Evolutionary conservation across 192 early-diverging fungal genomes (phyloP).

Genomic region (Neocallimastix lanati): DNA sequence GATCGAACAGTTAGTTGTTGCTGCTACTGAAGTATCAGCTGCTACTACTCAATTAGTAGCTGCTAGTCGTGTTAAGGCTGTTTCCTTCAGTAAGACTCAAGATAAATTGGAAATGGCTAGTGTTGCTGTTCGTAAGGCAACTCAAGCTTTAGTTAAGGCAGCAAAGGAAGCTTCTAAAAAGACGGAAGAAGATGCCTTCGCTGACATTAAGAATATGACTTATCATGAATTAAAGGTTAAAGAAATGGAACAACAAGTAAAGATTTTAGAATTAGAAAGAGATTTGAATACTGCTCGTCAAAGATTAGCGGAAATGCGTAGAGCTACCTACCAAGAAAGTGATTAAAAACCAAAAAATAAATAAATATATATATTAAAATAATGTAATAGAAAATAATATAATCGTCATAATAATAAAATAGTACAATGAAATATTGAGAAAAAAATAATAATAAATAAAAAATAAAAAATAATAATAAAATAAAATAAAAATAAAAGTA

Average conservation of each 20-base stretch:
- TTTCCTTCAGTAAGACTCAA: conserved; percentile 81
- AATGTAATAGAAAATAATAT: too few relatives aligned
- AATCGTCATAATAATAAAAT: too few relatives aligned
- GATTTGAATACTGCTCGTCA: conserved; percentile 69
- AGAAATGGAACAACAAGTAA: conserved; percentile 97
- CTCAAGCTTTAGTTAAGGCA: conserved; percentile 74
- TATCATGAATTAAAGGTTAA: conserved; percentile 84
- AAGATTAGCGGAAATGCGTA: conserved; percentile 77
- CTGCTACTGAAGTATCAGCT: conserved; percentile 86
- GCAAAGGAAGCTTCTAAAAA: conserved; percentile 65
- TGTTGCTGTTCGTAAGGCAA: conserved; percentile 80
- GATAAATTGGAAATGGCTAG: conserved; percentile 84
- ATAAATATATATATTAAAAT: too few relatives aligned
- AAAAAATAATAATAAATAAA: too few relatives aligned
- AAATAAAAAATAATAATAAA: too few relatives aligned
- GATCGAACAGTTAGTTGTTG: conserved; percentile 92
- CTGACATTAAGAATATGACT: conserved; percentile 47
- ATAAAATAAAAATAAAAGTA: too few relatives aligned
- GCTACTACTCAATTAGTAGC: conserved; percentile 93
- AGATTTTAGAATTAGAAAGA: conserved; percentile 87
- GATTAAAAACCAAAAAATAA: not conserved
- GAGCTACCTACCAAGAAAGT: not conserved
- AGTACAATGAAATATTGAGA: too few relatives aligned
- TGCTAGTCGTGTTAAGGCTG: conserved; percentile 85
- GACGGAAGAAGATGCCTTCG: conserved; percentile 9